Evolutionary conservation across 148 eudicot genomes (phyloP).

Genomic region (Vaccinium myrtillus): DNA sequence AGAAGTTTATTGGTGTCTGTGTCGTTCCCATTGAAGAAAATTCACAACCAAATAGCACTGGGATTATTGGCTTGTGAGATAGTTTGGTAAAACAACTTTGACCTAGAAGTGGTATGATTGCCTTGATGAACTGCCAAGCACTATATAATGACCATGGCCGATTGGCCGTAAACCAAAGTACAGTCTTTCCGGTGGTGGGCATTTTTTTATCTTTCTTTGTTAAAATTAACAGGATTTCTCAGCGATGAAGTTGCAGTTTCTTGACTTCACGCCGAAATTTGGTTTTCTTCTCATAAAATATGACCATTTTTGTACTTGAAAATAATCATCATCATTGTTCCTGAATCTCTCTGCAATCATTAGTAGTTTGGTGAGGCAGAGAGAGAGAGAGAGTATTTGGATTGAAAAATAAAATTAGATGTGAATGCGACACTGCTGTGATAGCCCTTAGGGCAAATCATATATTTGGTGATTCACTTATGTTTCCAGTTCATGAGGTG

Average conservation of each 20-base stretch:
- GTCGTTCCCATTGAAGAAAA: background rate
- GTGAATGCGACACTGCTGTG: too few relatives aligned
- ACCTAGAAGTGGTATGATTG: background rate
- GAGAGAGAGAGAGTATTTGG: background rate
- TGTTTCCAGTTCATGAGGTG: background rate
- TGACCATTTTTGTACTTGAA: background rate
- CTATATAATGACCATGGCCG: background rate
- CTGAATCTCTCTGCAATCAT: background rate
- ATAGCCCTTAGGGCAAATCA: too few relatives aligned
- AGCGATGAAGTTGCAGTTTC: background rate
- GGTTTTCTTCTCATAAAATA: background rate
- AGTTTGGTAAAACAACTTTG: background rate
- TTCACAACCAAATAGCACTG: background rate
- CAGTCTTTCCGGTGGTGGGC: background rate
- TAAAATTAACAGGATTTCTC: background rate
- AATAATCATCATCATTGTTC: background rate
- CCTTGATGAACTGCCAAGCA: constrained; percentile 3
- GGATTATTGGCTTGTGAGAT: background rate
- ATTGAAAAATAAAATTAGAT: background rate
- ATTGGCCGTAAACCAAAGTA: background rate
- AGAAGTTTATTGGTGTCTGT: background rate
- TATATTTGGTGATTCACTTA: background rate
- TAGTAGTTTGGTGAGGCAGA: background rate
- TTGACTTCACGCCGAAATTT: background rate
- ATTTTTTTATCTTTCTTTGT: background rate